phyloP scores from a whole-genome alignment of 768 basidiomycete genomes.

The Termitomyces sp. region DNA sequence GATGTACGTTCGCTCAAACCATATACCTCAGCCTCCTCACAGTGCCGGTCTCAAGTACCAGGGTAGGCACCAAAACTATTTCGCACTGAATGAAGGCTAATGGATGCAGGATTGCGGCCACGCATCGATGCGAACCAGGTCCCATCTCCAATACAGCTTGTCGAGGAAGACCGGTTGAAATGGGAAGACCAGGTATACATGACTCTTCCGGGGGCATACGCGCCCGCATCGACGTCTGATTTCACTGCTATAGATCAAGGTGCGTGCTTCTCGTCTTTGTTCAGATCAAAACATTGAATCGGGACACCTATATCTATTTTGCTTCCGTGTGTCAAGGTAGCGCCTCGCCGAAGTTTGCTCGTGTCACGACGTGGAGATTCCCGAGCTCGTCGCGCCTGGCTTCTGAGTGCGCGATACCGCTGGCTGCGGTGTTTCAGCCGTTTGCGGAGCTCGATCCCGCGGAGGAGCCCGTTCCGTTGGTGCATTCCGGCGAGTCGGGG shows the following conservation, averaged over 20 bases:
- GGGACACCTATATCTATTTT: not conserved
- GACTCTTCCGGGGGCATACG: constrained; percentile 51
- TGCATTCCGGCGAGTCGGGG: constrained; percentile 65
- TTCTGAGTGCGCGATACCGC: constrained; percentile 76
- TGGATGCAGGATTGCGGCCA: constrained; percentile 58
- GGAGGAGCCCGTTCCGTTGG: constrained; percentile 76
- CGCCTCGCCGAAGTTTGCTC: constrained; percentile 86
- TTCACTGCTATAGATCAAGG: constrained; percentile 91
- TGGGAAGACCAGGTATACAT: constrained; percentile 71
- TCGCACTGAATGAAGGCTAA: not conserved
- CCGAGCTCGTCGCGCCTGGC: constrained; percentile 78
- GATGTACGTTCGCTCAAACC: constrained; percentile 43
- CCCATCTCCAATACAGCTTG: constrained; percentile 82
- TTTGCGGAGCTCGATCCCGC: constrained; percentile 77
- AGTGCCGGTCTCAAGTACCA: constrained; percentile 51
- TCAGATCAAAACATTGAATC: too few species aligned
- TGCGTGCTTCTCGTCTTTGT: constrained; percentile 12
- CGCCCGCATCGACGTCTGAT: constrained; percentile 84
- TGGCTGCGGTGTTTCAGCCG: constrained; percentile 84
- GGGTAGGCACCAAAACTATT: constrained; percentile 22
- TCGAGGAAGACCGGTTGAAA: constrained; percentile 72
- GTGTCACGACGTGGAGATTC: constrained; percentile 86
- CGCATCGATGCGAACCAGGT: constrained; percentile 86
- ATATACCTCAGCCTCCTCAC: constrained; percentile 69
- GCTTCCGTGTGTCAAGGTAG: constrained; percentile 47